These are phyloP conservation scores for Senna siamea DNA, from an alignment of 306 rosid species.

Conservation along the genomic window DNA sequence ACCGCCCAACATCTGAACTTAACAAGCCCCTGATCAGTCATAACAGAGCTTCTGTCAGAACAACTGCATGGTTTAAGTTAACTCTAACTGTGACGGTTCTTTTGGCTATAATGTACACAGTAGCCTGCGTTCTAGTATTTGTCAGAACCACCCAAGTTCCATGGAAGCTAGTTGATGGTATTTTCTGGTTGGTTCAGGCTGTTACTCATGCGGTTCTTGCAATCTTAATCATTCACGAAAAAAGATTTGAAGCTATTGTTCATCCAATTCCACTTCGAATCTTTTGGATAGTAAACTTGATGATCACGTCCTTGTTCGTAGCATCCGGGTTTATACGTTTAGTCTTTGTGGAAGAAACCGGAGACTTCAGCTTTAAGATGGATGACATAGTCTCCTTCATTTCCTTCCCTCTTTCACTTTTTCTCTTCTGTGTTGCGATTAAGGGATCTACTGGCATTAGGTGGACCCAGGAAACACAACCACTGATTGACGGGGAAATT, in stretches of 20 bases:
- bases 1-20: constrained; percentile 42
- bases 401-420: constrained; percentile 61
- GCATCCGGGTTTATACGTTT: constrained; percentile 72
- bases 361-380: constrained; percentile 46
- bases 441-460: constrained; percentile 70
- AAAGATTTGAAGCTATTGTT: constrained; percentile 56
- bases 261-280: constrained; percentile 76
- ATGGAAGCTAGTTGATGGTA: constrained; percentile 66
- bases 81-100: constrained; percentile 53
- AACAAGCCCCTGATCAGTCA: constrained; percentile 56
- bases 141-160: constrained; percentile 32
- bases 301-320: constrained; percentile 55
- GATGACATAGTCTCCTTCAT: constrained; percentile 65
- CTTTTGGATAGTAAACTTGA: constrained; percentile 65
- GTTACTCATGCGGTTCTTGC: constrained; percentile 61
- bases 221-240: constrained; percentile 64
- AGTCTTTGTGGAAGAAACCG: constrained; percentile 37
- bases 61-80: constrained; percentile 64
- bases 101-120: constrained; percentile 51
- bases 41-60: constrained; percentile 36
- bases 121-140: constrained; percentile 54
- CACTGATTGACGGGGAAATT: constrained; percentile 39
- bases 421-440: constrained; percentile 58
- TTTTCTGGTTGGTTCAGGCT: constrained; percentile 76
- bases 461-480: constrained; percentile 36